Evolutionary conservation across 2,329 filamentous ascomycete genomes (phyloP).

Genomic region (Stachybotrys chartarum): DNA sequence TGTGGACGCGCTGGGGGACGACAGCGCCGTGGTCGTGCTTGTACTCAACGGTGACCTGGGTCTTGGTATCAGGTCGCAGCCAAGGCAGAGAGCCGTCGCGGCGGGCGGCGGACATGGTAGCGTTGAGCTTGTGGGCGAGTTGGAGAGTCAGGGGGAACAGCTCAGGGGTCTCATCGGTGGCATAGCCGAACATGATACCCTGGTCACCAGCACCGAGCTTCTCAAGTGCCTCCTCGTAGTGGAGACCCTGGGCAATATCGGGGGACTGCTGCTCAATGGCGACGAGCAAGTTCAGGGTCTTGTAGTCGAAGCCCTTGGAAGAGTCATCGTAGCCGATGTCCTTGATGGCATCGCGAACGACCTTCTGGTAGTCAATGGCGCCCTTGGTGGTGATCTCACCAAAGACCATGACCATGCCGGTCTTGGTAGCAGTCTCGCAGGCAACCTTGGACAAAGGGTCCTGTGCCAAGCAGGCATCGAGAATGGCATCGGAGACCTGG

Average conservation of each 20-base stretch:
- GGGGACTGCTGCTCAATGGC: slow-evolving; percentile 99
- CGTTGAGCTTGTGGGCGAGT: slow-evolving; percentile 94
- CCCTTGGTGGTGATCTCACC: slow-evolving; percentile 98
- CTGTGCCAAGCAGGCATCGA: slow-evolving; percentile 92
- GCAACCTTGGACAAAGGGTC: slow-evolving; percentile 98
- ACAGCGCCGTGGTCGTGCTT: slow-evolving; percentile 93
- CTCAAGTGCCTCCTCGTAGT: slow-evolving; percentile 96
- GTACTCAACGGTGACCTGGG: slow-evolving; percentile 98
- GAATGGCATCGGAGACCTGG: slow-evolving; percentile 96
- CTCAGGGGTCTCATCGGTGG: slow-evolving; percentile 97
- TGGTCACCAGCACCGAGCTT: slow-evolving; percentile 98
- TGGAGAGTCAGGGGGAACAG: slow-evolving; percentile 90
- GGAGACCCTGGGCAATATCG: slow-evolving; percentile 97
- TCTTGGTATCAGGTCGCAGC: slow-evolving; percentile 99
- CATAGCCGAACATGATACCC: slow-evolving; percentile 99
- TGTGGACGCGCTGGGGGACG: slow-evolving; percentile 87
- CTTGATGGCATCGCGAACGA: slow-evolving; percentile 91
- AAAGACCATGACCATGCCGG: slow-evolving; percentile 98
- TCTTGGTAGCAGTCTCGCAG: slow-evolving; percentile 99
- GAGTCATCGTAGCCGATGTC: slow-evolving; percentile 98
- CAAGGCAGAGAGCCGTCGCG: slow-evolving; percentile 83
- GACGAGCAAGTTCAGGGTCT: slow-evolving; percentile 97
- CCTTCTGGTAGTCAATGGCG: slow-evolving; percentile 93
- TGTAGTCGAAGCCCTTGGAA: slow-evolving; percentile 98
- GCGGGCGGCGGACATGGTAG: slow-evolving; percentile 85